Evolutionary conservation across 2,329 filamentous ascomycete species (phyloP), one percentile per base, ranked within the genome.

Genomic region (Trichophaea hybrida): DNA sequence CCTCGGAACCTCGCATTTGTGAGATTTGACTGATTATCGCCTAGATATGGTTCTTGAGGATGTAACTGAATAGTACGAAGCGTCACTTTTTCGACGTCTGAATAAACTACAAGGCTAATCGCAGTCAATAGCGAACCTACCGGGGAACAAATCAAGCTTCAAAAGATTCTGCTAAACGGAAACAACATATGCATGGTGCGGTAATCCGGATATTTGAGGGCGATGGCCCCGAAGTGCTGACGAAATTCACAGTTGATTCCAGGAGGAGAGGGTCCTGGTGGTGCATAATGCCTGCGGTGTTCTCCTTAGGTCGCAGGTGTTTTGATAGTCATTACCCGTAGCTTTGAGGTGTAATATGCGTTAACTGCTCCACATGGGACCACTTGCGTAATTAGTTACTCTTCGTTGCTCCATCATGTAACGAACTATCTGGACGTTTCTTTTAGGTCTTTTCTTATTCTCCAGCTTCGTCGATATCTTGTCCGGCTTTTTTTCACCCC

Each of bases 131-230:
- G 91, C 72, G 93, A 98, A 74, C 94, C 94, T 74, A 84, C 84
- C 4, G 91, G 91, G 63, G 82, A 85, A 68, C 85, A 91, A 73
- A 86, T 83, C 50, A 94, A 94, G 73, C 80, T 98, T 44, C 80
- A 89, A 55, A 97, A 97, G 78, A 95, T 98, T 63, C 75, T 98
- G 46, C 76, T 98, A 43, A 98, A 98, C 70, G 93, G 93, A 59
- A 98, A 98, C 76, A 97, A 97, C 70, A 88, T 98, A 65, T 97
- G 91, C 86, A 98, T 98, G 93, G 93, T 95, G 79, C 59, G 6
- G 32, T 54, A 48, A 37, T 15, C n/a, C 13, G 15, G n/a, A 17
- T 17, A 32, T 32, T 13, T 12, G 48, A 24, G 8, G n/a, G 7
- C 31, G 31, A 51, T 24, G 31, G 15, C 10, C 24, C 10, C 13